phyloP scores from a whole-genome alignment of 1,284 basidiomycete species.

The Neotropicomus parvogracilis region DNA sequence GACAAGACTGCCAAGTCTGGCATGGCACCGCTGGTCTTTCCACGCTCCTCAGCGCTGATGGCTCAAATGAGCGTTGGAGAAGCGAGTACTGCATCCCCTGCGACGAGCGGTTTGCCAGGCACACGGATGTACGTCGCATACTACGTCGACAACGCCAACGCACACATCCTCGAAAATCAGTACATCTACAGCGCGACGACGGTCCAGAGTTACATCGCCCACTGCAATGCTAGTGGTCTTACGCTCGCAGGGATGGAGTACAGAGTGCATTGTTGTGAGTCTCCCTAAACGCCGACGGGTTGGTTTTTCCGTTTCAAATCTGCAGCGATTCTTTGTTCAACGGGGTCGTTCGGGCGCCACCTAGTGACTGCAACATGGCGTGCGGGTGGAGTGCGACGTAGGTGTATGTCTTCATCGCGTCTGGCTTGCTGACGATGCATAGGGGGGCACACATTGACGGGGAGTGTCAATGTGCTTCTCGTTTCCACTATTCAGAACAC shows the following conservation, averaged over 20 bases:
- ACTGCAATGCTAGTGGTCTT: slow-evolving; percentile 42
- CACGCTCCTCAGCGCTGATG: neutral
- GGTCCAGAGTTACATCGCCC: slow-evolving; percentile 44
- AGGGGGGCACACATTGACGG: slow-evolving; percentile 58
- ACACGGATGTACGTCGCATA: slow-evolving; percentile 45
- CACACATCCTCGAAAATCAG: slow-evolving; percentile 44
- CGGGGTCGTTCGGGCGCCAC: slow-evolving; percentile 49
- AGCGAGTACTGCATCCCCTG: slow-evolving; percentile 40
- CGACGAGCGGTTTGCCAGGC: slow-evolving; percentile 46
- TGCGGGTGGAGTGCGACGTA: slow-evolving; percentile 65
- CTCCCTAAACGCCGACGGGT: slow-evolving; percentile 2
- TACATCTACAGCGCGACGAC: slow-evolving; percentile 36
- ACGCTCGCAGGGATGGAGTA: slow-evolving; percentile 48
- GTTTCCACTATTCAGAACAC: slow-evolving; percentile 55
- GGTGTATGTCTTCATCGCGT: slow-evolving; percentile 20
- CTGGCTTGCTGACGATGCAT: neutral
- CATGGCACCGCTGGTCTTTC: slow-evolving; percentile 13
- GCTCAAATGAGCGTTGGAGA: neutral
- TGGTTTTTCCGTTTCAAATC: slow-evolving; percentile 43
- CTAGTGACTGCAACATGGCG: slow-evolving; percentile 59
- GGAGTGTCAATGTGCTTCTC: slow-evolving; percentile 50
- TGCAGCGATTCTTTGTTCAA: slow-evolving; percentile 60
- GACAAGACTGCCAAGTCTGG: neutral
- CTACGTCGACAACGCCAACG: slow-evolving; percentile 47
- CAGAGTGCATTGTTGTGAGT: slow-evolving; percentile 57